phyloP scores from a whole-genome alignment of 2,329 filamentous ascomycete species.

The Ciborinia camelliae region DNA sequence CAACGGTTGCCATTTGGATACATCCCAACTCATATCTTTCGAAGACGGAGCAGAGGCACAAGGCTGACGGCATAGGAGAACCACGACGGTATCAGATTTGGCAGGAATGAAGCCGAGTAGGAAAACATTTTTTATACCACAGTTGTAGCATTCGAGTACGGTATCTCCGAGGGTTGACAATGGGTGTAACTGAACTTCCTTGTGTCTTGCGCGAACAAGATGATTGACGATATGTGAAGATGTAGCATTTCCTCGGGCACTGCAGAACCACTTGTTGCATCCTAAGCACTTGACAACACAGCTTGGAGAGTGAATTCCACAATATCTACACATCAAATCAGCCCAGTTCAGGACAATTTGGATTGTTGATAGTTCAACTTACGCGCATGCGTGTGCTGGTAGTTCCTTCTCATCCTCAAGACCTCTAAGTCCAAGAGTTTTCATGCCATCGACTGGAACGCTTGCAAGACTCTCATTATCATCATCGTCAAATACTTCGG shows the following conservation, averaged over 20 bases:
- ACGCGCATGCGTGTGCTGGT: conserved; percentile 93
- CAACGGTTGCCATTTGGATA: conserved; percentile 92
- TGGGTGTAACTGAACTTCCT: conserved; percentile 96
- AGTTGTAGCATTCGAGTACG: conserved; percentile 97
- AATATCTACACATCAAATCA: conserved; percentile 62
- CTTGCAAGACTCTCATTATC: conserved; percentile 72
- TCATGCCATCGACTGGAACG: conserved; percentile 72
- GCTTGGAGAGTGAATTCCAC: conserved; percentile 92
- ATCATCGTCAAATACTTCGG: conserved; percentile 79
- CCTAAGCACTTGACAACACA: conserved; percentile 94
- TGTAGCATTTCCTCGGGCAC: conserved; percentile 90
- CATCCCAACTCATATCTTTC: conserved; percentile 99
- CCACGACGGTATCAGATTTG: conserved; percentile 97
- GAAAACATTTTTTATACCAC: conserved; percentile 98
- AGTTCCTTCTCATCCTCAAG: conserved; percentile 84
- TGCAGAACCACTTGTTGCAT: conserved; percentile 99
- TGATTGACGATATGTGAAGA: conserved; percentile 99
- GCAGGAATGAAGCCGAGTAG: conserved; percentile 96
- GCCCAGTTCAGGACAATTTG: conserved; percentile 7
- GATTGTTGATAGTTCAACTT: conserved; percentile 44
- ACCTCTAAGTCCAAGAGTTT: conserved; percentile 57
- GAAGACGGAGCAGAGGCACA: conserved; percentile 92
- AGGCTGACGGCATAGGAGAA: conserved; percentile 92
- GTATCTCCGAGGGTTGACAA: conserved; percentile 92
- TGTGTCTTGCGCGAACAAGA: conserved; percentile 92